Evolutionary conservation across 345 rosid genomes (phyloP), one percentile per base, ranked within the genome.

Genomic region (Excoecaria agallocha): DNA sequence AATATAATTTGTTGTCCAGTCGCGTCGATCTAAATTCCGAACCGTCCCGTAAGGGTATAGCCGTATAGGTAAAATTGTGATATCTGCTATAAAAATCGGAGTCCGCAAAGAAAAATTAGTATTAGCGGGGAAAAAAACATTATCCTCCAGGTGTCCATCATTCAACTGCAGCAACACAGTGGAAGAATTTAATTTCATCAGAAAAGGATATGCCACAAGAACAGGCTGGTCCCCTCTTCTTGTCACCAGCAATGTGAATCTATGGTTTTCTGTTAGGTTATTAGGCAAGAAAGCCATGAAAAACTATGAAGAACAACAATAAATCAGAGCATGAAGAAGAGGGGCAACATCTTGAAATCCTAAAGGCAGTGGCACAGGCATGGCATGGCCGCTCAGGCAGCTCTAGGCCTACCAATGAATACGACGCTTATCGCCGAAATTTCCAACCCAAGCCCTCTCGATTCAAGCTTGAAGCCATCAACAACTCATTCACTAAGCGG

Each of bases 301-400:
- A 3, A 16, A 50, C 17, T 5, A 68, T 66, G 90, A 83, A 75
- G 82, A 78, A 81, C 49, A 84, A 81, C 56, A 84, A 76, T 17
- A 19, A 9, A 39, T 48, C 65, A 41, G 72, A 80, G 54, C 73
- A 45, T 68, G 39, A 69, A 43, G 39, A 60, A 43, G 39, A 60
- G 35, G 24, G 35, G 17, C 78, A 77, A 19, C 82, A 85, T 20
- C 74, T 87, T 24, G 93, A 95, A 81, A 77, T 95, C 79, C 87
- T 84, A 82, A 93, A 91, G 78, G 93, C 96, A 0, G 98, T 85
- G 37, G 99, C 98, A 3, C 99, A 93, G 48, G 97, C 98, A 16
- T 89, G 98, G 99, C 85, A 82, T 35, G 79, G 84, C 68, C 91
- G 76, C 72, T 87, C 93, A 3, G 80, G 85, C 60, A 80, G 78